Evolutionary conservation across 257 asterid genomes (phyloP).

Genomic region (Jacaranda copaia): DNA sequence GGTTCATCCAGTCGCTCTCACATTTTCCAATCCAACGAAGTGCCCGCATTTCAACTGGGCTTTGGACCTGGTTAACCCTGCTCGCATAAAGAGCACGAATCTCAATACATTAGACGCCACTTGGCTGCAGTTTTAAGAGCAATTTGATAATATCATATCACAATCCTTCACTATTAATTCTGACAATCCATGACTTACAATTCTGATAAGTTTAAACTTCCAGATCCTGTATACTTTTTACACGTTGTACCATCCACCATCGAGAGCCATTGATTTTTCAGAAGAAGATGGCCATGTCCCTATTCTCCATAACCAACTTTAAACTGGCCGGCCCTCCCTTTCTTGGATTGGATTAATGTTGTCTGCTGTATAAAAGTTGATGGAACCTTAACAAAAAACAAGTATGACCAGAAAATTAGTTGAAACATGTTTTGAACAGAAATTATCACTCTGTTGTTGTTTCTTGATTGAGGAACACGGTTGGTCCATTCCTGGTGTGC

Average conservation of each 20-base stretch:
- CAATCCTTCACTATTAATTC: too few relatives aligned
- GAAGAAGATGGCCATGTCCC: not conserved
- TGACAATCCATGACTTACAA: not conserved
- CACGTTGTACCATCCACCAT: too few relatives aligned
- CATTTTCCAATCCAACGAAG: too few relatives aligned
- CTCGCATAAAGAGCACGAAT: too few relatives aligned
- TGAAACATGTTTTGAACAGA: conserved; percentile 35
- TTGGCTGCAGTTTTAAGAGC: too few relatives aligned
- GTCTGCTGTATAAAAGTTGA: conserved; percentile 10
- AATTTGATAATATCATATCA: too few relatives aligned
- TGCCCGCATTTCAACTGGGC: too few relatives aligned
- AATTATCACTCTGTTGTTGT: conserved; percentile 37
- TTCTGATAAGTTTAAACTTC: not conserved
- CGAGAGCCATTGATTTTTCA: not conserved
- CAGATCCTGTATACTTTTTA: too few relatives aligned
- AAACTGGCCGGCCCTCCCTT: not conserved
- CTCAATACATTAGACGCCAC: too few relatives aligned
- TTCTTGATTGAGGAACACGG: conserved; percentile 29
- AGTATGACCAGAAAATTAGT: conserved; percentile 10
- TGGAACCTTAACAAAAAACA: conserved; percentile 31
- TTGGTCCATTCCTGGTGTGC: conserved; percentile 27
- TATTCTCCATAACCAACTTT: not conserved
- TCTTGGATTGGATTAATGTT: conserved; percentile 30
- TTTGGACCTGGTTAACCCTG: too few relatives aligned
- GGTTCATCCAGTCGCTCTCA: too few relatives aligned